Conservation (phyloP, 1,284 basidiomycete species). For the Cutaneotrichosporon arboriforme region DNA sequence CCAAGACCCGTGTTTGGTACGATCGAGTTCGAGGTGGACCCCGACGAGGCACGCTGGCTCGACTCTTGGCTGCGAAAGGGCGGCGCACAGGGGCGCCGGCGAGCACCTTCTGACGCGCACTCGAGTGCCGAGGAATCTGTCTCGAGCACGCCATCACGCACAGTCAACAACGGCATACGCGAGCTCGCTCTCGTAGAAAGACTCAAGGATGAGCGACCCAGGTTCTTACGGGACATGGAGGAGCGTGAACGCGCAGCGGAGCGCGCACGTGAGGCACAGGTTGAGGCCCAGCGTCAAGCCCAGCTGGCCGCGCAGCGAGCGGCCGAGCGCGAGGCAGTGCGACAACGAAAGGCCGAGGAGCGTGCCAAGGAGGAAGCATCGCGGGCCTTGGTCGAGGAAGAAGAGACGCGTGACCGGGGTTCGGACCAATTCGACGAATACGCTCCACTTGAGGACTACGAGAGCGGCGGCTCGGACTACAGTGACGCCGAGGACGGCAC, state of each 20-base stretch:
- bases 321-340: background rate
- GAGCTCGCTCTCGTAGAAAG: conserved; percentile 32
- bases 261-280: background rate
- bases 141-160: background rate
- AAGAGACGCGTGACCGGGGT: background rate
- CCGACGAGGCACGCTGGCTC: conserved; percentile 37
- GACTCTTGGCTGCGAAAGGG: conserved; percentile 24
- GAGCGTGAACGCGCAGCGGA: conserved; percentile 7
- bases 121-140: no score
- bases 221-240: conserved; percentile 30
- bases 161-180: conserved; percentile 18
- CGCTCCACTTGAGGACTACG: background rate
- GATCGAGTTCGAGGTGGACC: conserved; percentile 46
- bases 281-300: background rate
- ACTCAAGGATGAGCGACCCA: conserved; percentile 24
- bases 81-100: conserved; percentile 12
- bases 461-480: background rate
- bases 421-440: background rate
- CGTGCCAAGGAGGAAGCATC: background rate
- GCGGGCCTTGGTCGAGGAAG: background rate
- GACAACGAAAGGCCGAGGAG: background rate
- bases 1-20: conserved; percentile 34
- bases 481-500: background rate
- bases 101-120: conserved; percentile 10
- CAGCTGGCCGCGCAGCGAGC: background rate